Conservation (phyloP, 495 filamentous ascomycete genomes). For the Talaromyces proteolyticus region DNA sequence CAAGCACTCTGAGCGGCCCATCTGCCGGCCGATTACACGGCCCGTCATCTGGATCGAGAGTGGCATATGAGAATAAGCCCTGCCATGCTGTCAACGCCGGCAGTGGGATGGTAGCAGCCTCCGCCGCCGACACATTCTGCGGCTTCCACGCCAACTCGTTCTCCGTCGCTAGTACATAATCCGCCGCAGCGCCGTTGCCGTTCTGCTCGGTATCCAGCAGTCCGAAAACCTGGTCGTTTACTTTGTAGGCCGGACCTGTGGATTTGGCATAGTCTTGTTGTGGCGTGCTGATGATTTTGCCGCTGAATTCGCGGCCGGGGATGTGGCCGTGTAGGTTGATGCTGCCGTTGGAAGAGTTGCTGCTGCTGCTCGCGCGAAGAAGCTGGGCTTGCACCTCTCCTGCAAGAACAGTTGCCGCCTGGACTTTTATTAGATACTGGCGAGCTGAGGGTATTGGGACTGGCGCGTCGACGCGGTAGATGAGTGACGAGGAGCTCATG, state of each 20-base stretch:
- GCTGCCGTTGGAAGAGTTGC: neutral
- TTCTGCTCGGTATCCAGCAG: conserved; percentile 29
- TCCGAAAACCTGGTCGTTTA: conserved; percentile 49
- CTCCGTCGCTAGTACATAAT: conserved; percentile 45
- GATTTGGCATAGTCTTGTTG: conserved; percentile 27
- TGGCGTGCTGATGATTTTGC: conserved; percentile 45
- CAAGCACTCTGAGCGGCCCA: conserved; percentile 23
- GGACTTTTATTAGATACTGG: conserved; percentile 56
- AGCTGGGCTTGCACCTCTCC: conserved; percentile 32
- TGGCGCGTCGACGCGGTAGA: conserved; percentile 31
- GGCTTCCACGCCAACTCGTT: conserved; percentile 46
- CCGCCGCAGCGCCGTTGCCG: conserved; percentile 44
- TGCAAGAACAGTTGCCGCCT: conserved; percentile 49
- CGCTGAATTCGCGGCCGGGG: conserved; percentile 53
- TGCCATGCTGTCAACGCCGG: conserved; percentile 52
- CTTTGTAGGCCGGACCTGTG: conserved; percentile 32
- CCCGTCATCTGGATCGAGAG: conserved; percentile 19
- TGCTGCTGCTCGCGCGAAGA: conserved; percentile 19
- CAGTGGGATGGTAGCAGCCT: conserved; percentile 48
- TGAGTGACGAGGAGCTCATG: conserved; percentile 12
- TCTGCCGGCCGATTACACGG: conserved; percentile 8
- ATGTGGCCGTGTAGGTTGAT: conserved; percentile 36
- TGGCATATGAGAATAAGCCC: conserved; percentile 49
- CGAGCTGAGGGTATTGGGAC: conserved; percentile 28
- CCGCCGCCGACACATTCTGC: conserved; percentile 34